Percentiles rank a stretch among this genome's conserved stretches.
Conservation (phyloP, 768 basidiomycete species). For the Calocybe indica region DNA sequence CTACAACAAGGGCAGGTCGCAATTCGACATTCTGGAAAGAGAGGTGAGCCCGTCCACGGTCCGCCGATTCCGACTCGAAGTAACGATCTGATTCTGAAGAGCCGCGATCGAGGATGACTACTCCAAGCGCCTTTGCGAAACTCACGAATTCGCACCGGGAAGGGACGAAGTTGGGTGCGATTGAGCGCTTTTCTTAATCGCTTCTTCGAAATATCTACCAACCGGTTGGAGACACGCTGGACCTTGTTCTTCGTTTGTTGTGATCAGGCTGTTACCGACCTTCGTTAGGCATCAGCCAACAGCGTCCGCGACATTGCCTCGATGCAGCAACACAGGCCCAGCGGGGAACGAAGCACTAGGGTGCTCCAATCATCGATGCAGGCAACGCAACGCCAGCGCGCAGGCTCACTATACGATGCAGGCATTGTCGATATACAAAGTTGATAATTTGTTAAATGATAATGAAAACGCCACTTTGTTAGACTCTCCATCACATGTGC, state of each 20-base stretch:
- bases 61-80: background rate
- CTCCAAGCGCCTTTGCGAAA: constrained; percentile 79
- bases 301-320: too few relatives aligned
- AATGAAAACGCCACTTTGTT: too few relatives aligned
- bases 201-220: background rate
- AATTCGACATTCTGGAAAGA: constrained; percentile 64
- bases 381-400: too few relatives aligned
- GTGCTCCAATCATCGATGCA: too few relatives aligned
- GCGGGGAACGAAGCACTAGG: too few relatives aligned
- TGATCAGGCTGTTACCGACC: constrained; percentile 5
- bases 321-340: too few relatives aligned
- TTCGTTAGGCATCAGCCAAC: too few relatives aligned
- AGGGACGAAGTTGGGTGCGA: constrained; percentile 92
- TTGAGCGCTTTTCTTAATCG: background rate
- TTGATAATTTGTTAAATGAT: too few relatives aligned
- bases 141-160: constrained; percentile 69
- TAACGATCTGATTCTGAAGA: constrained; percentile 32
- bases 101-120: constrained; percentile 94
- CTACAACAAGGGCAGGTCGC: too few relatives aligned
- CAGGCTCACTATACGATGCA: too few relatives aligned
- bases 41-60: constrained; percentile 47
- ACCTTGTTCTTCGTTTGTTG: constrained; percentile 8
- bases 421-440: too few relatives aligned
- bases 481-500: too few relatives aligned
- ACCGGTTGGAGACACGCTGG: background rate